Evolutionary conservation across 805 yeast species (phyloP), one percentile per base, ranked within the genome.

Genomic region (Wickerhamiella alocasiicola): DNA sequence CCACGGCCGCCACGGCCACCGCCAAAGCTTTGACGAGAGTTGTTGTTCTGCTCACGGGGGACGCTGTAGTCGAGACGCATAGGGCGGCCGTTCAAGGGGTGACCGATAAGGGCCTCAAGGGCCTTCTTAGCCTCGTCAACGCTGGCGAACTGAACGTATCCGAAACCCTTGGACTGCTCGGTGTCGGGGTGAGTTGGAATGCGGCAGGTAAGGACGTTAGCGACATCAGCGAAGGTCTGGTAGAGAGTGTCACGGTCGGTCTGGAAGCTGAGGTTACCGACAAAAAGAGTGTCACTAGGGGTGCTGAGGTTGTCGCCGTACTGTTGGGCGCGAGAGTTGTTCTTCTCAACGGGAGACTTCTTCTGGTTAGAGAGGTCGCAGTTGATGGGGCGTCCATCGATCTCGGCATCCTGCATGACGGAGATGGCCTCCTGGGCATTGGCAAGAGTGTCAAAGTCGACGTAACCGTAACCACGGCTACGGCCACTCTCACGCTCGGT

Each of bases 131-230:
- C 96, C 62, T 83, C 94, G 33, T 87, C 97, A 49, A 81, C 69
- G 44, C 79, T 71, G 34, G 81, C 69, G 60, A 74, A 88, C 68
- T 91, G 97, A 44, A 88, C 95, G 66, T 91, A 91, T 52, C 97
- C 98, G 68, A 91, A 91, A 53, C 98, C 98, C 76, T 91, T 91
- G 64, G 94, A 94, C 69, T 88, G 95, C 64, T 85, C 94, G 50
- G 97, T 87, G 64, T 88, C 97, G 58, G 95, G 96, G 68, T 91
- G 93, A 32, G 97, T 88, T 64, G 98, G 98, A 52, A 91, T 70
- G 71, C 98, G 80, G 54, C 85, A 87, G 48, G 94, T 82, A 42
- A 84, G 66, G 47, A 91, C 83, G 47, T 72, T 71, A 61, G 95
- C 97, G 63, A 72, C 71, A 57, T 72, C 74, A 52, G 79, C 75